Base-by-base conservation (phyloP, 1,139 yeast species). In the Maudiozyma humilis region DNA sequence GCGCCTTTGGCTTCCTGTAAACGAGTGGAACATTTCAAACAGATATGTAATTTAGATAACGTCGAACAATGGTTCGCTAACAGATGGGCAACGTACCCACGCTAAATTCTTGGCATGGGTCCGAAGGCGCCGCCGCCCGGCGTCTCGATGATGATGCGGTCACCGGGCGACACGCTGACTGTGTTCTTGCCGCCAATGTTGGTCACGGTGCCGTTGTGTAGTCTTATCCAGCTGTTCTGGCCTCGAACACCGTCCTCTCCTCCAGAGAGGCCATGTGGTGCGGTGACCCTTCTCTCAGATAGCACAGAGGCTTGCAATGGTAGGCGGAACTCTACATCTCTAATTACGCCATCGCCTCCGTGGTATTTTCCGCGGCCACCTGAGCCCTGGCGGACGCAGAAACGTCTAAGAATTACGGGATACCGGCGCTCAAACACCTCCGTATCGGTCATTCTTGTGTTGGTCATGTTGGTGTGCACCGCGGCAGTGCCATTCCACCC, bases 391-490 rank as follows among this genome's bases (percentile, higher is more conserved):
- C 86, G 69, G 15, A 80, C 62, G 0, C 77, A 66, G 50, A 76
- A 80, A 53, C 75, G 75, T 36, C 67, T 73, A 32, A 80, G 52
- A n/a, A 80, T 56, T 8, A 78, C 81, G 0, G 87, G 87, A 53
- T 79, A 79, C 36, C 86, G 68, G 53, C 77, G 73, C 55, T 80
- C 86, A 45, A 80, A 70, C 16, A 80, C 71, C 59, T 80, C 87
- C 2, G 81, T 77, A 52, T 80, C 87, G 0, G 87, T 80, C 62
- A 80, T 77, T 44, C 84, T 65, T 10, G 87, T 79, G 60, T 79
- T 80, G 29, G 86, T 79, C 82, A 79, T 79, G 56, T 80, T 82
- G 3, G 80, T 76, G 47, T 79, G 86, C 4, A 79, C 84, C 12
- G 81, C 85, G 50, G 73, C 69, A 31, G 72, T 73, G 25, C 86